Base-by-base conservation (phyloP, 352 stramenopile genomes). In the Phytophthora gonapodyides region DNA sequence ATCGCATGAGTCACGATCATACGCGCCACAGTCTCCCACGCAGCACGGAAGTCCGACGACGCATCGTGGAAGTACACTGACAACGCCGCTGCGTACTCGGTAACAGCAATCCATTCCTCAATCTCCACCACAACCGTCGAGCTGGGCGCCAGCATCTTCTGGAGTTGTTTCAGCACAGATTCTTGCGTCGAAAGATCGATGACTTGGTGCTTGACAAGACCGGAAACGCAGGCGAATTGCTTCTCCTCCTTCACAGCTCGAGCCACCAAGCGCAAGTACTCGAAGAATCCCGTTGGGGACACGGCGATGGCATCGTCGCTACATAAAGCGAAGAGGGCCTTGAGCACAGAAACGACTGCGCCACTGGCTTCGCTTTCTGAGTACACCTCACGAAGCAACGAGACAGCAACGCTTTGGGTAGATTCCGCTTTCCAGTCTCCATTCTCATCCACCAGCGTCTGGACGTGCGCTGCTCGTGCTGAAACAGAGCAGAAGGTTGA, bases 1-100 rank as follows among this genome's bases (percentile, higher is more conserved):
- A 94, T 65, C 1, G 74, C 76, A 58, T 91, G 74, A 8, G 61
- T 81, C 24, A 94, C 65, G 13, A 87, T 33, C 47, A 76, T 69
- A 45, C 75, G 75, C 16, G 69, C 73, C 0, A 83, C 61, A 5
- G 73, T 71, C 17, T 78, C 80, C 84, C 84, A 93, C n/a, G 61
- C 62, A n/a, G 67, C 66, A 47, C 74, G 53, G n/a, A 88, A 71
- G 9, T 66, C 61, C 1, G 56, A 53, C 24, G 64, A 54, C 6
- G 57, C 65, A 38, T 17, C 15, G 35, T 73, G 31, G 3, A 75
- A 41, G 38, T 57, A 78, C 37, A 53, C 33, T 5, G 71, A 57
- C 5, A 87, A 53, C 7, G 61, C 58, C 30, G 58, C 72, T 3
- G 73, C 50, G 34, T 82, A 86, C n/a, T 84, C 66, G 7, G 61